phyloP scores from a whole-genome alignment of 2,329 filamentous ascomycete species.

The Colletotrichum abscissum region DNA sequence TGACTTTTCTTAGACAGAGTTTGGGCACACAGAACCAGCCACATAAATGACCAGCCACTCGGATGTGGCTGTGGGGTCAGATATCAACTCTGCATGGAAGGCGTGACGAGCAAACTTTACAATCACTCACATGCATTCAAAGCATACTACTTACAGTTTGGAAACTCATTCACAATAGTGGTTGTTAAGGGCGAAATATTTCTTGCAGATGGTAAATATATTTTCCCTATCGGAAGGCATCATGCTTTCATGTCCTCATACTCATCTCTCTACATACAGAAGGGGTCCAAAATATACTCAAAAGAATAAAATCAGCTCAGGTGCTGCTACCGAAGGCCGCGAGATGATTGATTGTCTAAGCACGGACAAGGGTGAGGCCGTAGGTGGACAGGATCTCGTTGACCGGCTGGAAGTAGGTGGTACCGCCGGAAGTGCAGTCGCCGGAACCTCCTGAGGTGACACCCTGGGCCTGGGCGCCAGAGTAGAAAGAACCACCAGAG shows the following conservation, averaged over 20 bases:
- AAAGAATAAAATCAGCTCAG: background rate
- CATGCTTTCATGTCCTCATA: background rate
- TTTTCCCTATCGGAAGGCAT: background rate
- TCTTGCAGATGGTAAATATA: background rate
- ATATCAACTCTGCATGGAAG: background rate
- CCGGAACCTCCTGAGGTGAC: conserved; percentile 54
- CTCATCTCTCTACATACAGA: background rate
- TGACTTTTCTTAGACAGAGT: background rate
- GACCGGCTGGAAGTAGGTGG: conserved; percentile 54
- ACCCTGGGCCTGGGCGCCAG: conserved; percentile 53
- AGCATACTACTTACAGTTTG: too few relatives aligned
- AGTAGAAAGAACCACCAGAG: conserved; percentile 53
- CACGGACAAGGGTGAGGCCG: conserved; percentile 43
- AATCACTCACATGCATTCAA: background rate
- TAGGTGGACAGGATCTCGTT: conserved; percentile 53
- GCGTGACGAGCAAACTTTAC: background rate
- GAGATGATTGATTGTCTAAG: conserved; percentile 25
- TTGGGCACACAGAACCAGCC: background rate
- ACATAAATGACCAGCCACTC: conserved; percentile 6
- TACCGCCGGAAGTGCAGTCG: conserved; percentile 49
- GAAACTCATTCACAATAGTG: background rate
- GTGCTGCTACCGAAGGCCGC: background rate
- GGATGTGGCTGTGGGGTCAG: background rate
- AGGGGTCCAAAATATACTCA: background rate
- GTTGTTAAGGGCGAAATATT: background rate